A percentile compares a stretch with the other conserved stretches of the same genome.
Conservation (phyloP, 2,329 filamentous ascomycete species). For the Hymenoscyphus scutula region DNA sequence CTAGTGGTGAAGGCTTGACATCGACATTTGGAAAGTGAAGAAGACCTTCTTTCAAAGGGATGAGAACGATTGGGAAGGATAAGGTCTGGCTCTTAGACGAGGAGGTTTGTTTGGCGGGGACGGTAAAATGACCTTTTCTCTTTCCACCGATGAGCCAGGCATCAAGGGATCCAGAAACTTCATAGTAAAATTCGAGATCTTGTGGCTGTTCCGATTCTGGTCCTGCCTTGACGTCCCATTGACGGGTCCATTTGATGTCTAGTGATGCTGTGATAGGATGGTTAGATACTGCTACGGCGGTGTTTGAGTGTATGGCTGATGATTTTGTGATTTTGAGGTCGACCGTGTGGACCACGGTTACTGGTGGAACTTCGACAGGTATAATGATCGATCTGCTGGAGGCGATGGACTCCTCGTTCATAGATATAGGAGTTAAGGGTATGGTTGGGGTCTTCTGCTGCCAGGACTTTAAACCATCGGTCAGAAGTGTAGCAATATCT, state of each 20-base stretch:
- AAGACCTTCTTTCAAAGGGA: constrained; percentile 76
- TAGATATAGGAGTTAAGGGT: constrained; percentile 24
- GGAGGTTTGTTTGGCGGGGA: constrained; percentile 46
- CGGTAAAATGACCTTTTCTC: constrained; percentile 73
- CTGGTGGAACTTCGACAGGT: constrained; percentile 82
- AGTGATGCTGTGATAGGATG: constrained; percentile 64
- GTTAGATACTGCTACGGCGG: constrained; percentile 54
- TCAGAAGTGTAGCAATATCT: constrained; percentile 30
- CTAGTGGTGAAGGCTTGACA: constrained; percentile 59
- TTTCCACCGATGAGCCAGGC: constrained; percentile 84
- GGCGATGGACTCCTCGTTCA: constrained; percentile 30
- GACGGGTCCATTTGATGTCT: constrained; percentile 59
- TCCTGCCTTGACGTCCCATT: constrained; percentile 53
- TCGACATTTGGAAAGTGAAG: constrained; percentile 78
- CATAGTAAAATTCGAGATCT: constrained; percentile 76
- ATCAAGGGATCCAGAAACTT: constrained; percentile 70
- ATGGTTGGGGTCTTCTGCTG: constrained; percentile 27
- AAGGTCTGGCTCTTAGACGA: constrained; percentile 44
- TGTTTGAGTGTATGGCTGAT: constrained; percentile 37
- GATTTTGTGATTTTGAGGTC: constrained; percentile 55
- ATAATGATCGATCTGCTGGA: constrained; percentile 70
- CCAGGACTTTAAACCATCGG: constrained; percentile 30
- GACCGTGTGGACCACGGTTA: constrained; percentile 80
- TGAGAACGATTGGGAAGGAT: constrained; percentile 67
- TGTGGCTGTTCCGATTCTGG: constrained; percentile 24